Percentiles rank a stretch among this genome's conserved stretches.
Evolutionary conservation across 2,329 filamentous ascomycete species (phyloP).

Genomic region (Chrysoporthe deuterocubensis): DNA sequence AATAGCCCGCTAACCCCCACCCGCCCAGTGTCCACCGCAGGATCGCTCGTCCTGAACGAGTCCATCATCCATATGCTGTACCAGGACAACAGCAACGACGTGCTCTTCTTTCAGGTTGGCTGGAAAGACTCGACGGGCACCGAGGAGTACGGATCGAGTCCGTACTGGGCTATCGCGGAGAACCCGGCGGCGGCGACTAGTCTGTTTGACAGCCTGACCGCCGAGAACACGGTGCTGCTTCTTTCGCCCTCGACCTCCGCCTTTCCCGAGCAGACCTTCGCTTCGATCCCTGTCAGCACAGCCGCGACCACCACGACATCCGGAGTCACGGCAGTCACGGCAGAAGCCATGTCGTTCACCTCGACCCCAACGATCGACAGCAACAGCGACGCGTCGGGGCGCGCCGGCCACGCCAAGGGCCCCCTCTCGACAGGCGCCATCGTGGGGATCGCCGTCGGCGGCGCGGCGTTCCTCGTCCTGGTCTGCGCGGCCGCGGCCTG

Average conservation of each 20-base stretch:
- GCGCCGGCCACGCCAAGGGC: neutral
- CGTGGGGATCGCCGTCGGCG: constrained; percentile 52
- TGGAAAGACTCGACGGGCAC: constrained; percentile 6
- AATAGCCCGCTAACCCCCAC: too few relatives aligned
- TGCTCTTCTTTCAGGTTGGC: constrained; percentile 4
- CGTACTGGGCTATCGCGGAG: neutral
- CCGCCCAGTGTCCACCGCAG: neutral
- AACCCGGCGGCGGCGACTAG: neutral
- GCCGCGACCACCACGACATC: neutral
- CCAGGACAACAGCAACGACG: neutral
- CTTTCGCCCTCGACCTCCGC: neutral
- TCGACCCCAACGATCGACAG: neutral
- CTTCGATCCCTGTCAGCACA: neutral
- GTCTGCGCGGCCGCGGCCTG: constrained; percentile 47
- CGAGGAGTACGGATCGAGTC: neutral
- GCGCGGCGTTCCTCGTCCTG: constrained; percentile 44
- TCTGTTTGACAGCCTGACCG: neutral
- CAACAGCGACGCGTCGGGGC: neutral
- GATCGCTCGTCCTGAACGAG: neutral
- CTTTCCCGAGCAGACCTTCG: neutral
- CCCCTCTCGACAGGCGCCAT: constrained; percentile 48
- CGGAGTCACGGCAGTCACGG: neutral
- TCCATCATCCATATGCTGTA: neutral
- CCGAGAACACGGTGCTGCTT: neutral
- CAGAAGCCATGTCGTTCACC: neutral